These are phyloP conservation scores for Shiraia bambusicola DNA, from an alignment of 2,329 filamentous ascomycete genomes.

Conservation along the genomic window DNA sequence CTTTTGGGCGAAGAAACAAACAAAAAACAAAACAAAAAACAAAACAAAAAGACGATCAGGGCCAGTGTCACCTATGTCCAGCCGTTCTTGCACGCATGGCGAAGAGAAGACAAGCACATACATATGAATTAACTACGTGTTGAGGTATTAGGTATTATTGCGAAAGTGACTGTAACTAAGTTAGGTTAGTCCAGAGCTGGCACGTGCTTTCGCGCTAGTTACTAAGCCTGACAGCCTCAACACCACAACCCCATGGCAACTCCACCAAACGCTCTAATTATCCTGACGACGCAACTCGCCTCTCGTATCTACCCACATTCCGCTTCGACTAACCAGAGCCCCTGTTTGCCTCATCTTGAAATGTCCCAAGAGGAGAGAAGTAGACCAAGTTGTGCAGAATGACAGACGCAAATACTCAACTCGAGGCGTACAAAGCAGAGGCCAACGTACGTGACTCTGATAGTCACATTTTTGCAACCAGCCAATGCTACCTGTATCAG, in stretches of 20 bases:
- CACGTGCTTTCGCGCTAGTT: slow-evolving; percentile 13
- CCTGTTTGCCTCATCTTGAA: background rate
- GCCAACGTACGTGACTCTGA: slow-evolving; percentile 38
- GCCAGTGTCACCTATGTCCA: too few species aligned
- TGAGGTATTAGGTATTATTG: too few species aligned
- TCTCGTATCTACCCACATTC: background rate
- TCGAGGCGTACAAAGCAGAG: slow-evolving; percentile 34
- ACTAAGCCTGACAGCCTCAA: too few species aligned
- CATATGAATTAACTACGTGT: too few species aligned
- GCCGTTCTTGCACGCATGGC: too few species aligned
- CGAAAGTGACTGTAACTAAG: too few species aligned
- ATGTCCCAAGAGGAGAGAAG: background rate
- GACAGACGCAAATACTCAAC: slow-evolving; percentile 28
- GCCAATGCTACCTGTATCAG: background rate
- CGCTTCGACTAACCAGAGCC: background rate
- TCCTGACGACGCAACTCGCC: background rate
- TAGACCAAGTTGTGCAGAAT: slow-evolving; percentile 16
- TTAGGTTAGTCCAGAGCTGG: background rate
- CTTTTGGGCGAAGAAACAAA: too few species aligned
- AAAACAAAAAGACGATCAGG: too few species aligned
- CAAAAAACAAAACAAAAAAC: too few species aligned
- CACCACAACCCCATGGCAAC: slow-evolving; percentile 2
- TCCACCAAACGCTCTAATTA: background rate
- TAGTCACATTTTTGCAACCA: slow-evolving; percentile 8
- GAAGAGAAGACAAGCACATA: too few species aligned